These are phyloP conservation scores for Backusella tarrabulga DNA, from an alignment of 192 early-diverging fungal genomes.

Conservation along the genomic window DNA sequence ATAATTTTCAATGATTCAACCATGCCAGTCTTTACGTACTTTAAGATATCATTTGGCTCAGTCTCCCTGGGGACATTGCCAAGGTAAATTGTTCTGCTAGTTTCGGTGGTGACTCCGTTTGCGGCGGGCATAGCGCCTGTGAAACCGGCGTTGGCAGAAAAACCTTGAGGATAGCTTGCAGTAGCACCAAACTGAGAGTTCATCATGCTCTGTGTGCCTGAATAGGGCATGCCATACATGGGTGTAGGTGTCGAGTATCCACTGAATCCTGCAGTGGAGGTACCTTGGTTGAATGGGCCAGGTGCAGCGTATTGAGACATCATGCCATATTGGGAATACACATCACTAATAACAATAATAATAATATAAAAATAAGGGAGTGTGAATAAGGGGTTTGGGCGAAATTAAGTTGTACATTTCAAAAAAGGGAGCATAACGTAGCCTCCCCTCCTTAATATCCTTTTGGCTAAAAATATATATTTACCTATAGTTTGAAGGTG, in stretches of 20 bases:
- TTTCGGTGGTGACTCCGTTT: conserved; percentile 9
- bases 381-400: neutral
- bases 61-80: conserved; percentile 65
- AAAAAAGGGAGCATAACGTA: neutral
- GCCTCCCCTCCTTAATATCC: neutral
- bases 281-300: neutral
- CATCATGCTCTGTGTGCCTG: conserved; percentile 11
- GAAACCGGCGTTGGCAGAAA: neutral
- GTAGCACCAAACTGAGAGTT: neutral
- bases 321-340: conserved; percentile 24
- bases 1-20: conserved; percentile 70
- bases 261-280: neutral
- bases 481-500: conserved; percentile 2
- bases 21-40: conserved; percentile 64
- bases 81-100: conserved; percentile 77
- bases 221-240: neutral
- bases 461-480: neutral
- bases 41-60: conserved; percentile 63
- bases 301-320: conserved; percentile 13
- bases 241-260: neutral
- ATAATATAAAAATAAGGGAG: neutral
- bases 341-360: conserved; percentile 8
- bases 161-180: neutral
- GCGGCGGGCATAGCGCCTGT: neutral
- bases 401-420: neutral